Conservation (phyloP, 2,329 filamentous ascomycete genomes). For the Cercospora berteroae region DNA sequence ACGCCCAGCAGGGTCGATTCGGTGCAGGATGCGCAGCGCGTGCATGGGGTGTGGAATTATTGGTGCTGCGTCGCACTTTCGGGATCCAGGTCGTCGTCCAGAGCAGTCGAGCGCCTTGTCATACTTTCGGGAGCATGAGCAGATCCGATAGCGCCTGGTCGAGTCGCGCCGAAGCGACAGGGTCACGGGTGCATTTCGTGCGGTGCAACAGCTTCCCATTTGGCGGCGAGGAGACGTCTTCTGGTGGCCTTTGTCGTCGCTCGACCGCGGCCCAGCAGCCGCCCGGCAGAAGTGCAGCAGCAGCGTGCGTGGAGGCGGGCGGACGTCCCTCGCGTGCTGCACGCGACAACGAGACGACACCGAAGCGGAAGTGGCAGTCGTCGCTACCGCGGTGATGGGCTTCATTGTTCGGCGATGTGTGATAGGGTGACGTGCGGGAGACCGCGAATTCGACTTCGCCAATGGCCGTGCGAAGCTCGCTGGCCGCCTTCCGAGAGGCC, state of each 20-base stretch:
- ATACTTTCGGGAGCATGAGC: constrained; percentile 23
- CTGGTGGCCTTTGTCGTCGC: background rate
- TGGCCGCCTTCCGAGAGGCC: constrained; percentile 1
- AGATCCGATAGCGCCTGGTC: constrained; percentile 5
- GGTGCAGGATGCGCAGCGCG: constrained; percentile 9
- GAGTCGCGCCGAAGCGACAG: constrained; percentile 8
- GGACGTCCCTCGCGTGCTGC: background rate
- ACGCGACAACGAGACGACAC: background rate
- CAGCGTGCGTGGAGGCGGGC: background rate
- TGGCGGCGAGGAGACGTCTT: constrained; percentile 1
- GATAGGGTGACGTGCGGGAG: constrained; percentile 8
- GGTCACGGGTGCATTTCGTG: constrained; percentile 1
- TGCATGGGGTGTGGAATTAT: constrained; percentile 19
- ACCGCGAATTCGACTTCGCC: constrained; percentile 1
- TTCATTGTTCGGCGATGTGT: background rate
- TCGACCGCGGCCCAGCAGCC: background rate
- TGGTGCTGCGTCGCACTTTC: constrained; percentile 25
- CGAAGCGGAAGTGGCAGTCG: constrained; percentile 2
- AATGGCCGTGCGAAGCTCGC: constrained; percentile 5
- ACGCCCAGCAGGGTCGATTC: constrained; percentile 16
- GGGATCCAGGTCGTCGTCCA: constrained; percentile 18
- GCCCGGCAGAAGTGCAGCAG: background rate
- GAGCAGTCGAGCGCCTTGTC: constrained; percentile 21
- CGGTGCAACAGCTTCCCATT: constrained; percentile 10
- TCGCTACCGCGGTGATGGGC: background rate